Evolutionary conservation across 495 filamentous ascomycete genomes (phyloP), one percentile per base, ranked within the genome.

Genomic region (Podospora pseudocomata): DNA sequence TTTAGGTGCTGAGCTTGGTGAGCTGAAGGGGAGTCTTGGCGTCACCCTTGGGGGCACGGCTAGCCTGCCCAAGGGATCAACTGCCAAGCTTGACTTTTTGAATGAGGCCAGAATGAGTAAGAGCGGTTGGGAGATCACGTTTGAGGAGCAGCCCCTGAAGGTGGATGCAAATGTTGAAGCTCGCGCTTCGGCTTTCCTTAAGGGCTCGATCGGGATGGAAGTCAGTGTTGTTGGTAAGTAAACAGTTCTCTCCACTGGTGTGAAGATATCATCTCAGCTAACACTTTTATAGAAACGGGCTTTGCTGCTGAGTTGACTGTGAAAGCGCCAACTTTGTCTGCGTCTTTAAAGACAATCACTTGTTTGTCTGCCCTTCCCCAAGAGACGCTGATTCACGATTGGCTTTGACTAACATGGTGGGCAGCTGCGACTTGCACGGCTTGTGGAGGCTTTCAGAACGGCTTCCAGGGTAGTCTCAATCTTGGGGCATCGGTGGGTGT

Each of bases 211-310:
- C 3, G 71, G 71, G n/a, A 15, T 73, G 34, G 71, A 73, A 27
- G 63, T 72, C 23, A 70, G 65, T 30, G 71, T 61, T 54, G 55
- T 72, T 27, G 70, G 70, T 71, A 44, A 63, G 64, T 70, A 2
- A 13, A 5, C 15, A 2, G 26, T 18, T 53, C 4, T 26, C 27
- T 26, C 44, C 13, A 32, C 11, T 2, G 3, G 27, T 28, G 26
- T 57, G 1, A 23, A 23, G 23, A 23, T 23, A 23, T 23, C 1
- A 23, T 23, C 23, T 23, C 1, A 23, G n/a, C 26, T 54, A 18
- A 60, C 54, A 55, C 19, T 23, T 7, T 13, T 19, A 6, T 20
- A 70, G 66, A 71, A 18, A 67, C 63, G 0, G 70, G 70, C 15
- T 64, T 72, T 4, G 27, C 60, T 6, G 67, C 67, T 16, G 67